phyloP scores from a whole-genome alignment of 169 alveolate genomes.

The Eimeria sp. region DNA sequence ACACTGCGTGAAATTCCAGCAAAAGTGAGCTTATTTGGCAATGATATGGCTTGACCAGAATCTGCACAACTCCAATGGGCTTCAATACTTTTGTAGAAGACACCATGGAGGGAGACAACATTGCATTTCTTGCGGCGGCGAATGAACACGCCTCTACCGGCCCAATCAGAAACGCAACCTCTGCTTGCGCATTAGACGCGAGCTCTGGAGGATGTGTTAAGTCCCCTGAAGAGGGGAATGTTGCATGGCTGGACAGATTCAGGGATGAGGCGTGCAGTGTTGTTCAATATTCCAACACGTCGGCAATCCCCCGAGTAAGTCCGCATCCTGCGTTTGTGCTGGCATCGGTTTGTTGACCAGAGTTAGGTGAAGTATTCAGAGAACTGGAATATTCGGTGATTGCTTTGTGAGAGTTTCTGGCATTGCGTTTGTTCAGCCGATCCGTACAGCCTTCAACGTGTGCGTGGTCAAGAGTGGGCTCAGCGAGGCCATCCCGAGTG shows the following conservation, averaged over 20 bases:
- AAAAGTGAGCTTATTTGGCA: background rate
- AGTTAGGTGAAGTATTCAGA: background rate
- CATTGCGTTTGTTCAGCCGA: conserved; percentile 5
- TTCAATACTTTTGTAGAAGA: background rate
- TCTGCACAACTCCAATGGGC: background rate
- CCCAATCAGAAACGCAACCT: background rate
- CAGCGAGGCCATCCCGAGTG: conserved; percentile 56
- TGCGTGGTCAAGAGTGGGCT: conserved; percentile 76
- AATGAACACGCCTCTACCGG: conserved; percentile 4
- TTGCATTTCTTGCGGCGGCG: conserved; percentile 51
- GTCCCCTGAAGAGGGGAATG: background rate
- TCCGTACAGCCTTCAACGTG: conserved; percentile 64
- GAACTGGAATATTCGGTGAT: background rate
- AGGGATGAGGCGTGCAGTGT: conserved; percentile 43
- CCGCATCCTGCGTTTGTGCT: background rate
- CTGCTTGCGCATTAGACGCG: conserved; percentile 23
- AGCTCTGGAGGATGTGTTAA: conserved; percentile 11
- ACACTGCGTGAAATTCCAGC: background rate
- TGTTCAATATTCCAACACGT: conserved; percentile 26
- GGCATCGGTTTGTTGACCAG: background rate
- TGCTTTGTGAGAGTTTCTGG: background rate
- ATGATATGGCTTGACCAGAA: conserved; percentile 21
- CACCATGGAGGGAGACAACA: background rate
- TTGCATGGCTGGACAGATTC: conserved; percentile 51
- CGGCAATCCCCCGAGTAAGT: conserved; percentile 72